Evolutionary conservation across 2,329 filamentous ascomycete genomes (phyloP).

Genomic region (Phyllosticta citribraziliensis): DNA sequence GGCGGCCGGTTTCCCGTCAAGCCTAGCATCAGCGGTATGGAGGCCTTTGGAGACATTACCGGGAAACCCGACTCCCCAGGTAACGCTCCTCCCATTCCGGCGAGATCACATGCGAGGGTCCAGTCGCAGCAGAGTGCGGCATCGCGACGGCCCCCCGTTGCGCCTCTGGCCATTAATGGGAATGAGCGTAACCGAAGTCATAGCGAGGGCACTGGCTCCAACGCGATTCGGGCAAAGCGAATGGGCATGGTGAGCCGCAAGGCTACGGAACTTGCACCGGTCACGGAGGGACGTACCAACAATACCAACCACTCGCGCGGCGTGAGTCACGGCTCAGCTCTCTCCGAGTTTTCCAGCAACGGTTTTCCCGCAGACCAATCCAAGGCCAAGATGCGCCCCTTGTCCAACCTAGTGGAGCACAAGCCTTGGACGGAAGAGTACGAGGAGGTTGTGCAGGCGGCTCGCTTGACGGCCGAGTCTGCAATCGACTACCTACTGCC

Average conservation of each 20-base stretch:
- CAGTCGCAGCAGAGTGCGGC: slow-evolving; percentile 56
- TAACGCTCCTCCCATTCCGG: slow-evolving; percentile 61
- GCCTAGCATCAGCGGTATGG: slow-evolving; percentile 57
- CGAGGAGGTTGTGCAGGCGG: slow-evolving; percentile 45
- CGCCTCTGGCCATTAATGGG: slow-evolving; percentile 53
- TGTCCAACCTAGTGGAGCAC: slow-evolving; percentile 49
- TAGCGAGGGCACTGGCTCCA: slow-evolving; percentile 47
- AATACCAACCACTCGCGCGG: slow-evolving; percentile 47
- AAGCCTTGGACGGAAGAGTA: slow-evolving; percentile 37
- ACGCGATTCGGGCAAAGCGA: slow-evolving; percentile 45
- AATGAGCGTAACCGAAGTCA: slow-evolving; percentile 59
- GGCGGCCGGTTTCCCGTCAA: slow-evolving; percentile 53
- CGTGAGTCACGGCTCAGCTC: slow-evolving; percentile 47
- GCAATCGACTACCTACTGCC: slow-evolving; percentile 12
- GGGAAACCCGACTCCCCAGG: slow-evolving; percentile 59
- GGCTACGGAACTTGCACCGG: slow-evolving; percentile 39
- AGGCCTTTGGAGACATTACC: slow-evolving; percentile 37
- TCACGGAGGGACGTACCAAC: slow-evolving; percentile 43
- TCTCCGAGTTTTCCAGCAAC: slow-evolving; percentile 16
- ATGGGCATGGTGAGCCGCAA: slow-evolving; percentile 40
- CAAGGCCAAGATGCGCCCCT: slow-evolving; percentile 27
- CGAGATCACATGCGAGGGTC: slow-evolving; percentile 69
- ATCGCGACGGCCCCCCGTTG: slow-evolving; percentile 60
- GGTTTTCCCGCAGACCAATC: slow-evolving; percentile 1
- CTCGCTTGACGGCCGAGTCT: slow-evolving; percentile 35